Evolutionary conservation across 2,329 filamentous ascomycete species (phyloP).

Genomic region (Tolypocladium ovalisporum): DNA sequence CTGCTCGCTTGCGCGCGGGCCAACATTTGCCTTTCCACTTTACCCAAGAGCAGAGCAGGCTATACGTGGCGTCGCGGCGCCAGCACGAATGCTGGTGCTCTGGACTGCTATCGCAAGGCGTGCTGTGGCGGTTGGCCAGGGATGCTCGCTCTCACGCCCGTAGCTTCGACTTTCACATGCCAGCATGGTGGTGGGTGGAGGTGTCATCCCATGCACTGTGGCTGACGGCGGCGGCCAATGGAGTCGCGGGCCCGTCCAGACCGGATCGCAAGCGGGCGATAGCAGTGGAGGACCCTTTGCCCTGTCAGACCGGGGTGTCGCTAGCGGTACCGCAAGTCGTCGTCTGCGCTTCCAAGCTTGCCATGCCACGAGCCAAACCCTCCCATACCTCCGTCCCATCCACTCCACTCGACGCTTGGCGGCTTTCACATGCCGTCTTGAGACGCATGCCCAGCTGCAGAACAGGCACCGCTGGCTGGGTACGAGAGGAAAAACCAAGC

Average conservation of each 20-base stretch:
- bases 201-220: not conserved
- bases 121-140: not conserved
- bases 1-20: not conserved
- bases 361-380: not conserved
- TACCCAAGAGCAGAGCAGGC: not conserved
- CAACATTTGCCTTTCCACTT: not conserved
- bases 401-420: not conserved
- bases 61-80: not conserved
- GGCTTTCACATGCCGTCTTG: not conserved
- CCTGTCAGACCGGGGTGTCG: not conserved
- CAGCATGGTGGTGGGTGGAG: not conserved
- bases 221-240: not conserved
- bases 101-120: not conserved
- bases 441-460: not conserved
- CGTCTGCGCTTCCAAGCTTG: not conserved
- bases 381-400: not conserved
- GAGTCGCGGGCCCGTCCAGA: not conserved
- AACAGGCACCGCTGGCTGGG: too few relatives aligned
- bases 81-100: not conserved
- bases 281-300: not conserved
- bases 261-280: not conserved
- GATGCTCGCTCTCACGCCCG: too few relatives aligned
- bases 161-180: not conserved
- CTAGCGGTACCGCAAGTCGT: not conserved
- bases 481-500: not conserved